These are phyloP conservation scores for Auriscalpium orientale DNA, from an alignment of 768 basidiomycete species.

Conservation along the genomic window DNA sequence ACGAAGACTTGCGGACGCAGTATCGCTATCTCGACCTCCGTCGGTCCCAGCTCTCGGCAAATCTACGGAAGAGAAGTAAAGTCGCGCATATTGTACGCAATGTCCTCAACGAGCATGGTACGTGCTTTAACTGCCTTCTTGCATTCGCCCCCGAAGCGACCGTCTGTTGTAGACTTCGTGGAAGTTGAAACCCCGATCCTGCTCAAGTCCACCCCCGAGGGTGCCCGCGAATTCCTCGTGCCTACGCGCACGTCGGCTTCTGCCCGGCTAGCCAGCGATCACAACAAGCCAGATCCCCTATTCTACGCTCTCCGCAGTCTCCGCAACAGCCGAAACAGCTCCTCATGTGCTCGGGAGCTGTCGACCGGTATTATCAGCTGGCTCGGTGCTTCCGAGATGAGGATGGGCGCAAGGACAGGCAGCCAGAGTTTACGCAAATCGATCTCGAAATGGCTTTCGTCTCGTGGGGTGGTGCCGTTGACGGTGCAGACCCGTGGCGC, in stretches of 20 bases:
- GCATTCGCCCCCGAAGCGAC: constrained; percentile 8
- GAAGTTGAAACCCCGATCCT: constrained; percentile 93
- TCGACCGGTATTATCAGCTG: constrained; percentile 90
- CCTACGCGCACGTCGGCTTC: constrained; percentile 9
- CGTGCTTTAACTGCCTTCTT: constrained; percentile 16
- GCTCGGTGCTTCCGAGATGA: constrained; percentile 96
- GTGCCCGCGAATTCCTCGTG: constrained; percentile 67
- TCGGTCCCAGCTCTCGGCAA: constrained; percentile 60
- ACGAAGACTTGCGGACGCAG: constrained; percentile 78
- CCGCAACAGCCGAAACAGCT: constrained; percentile 96
- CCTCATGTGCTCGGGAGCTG: constrained; percentile 79
- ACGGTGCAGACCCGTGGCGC: constrained; percentile 46
- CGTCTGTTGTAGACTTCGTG: constrained; percentile 56
- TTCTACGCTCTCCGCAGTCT: constrained; percentile 90
- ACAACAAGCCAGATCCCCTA: constrained; percentile 26
- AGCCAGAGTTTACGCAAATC: constrained; percentile 95
- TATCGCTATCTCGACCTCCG: constrained; percentile 89
- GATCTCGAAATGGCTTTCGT: constrained; percentile 97
- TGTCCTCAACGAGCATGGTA: constrained; percentile 68
- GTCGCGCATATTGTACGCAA: constrained; percentile 76
- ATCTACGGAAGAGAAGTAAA: constrained; percentile 73
- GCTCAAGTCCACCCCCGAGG: constrained; percentile 88
- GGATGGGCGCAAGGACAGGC: constrained; percentile 88
- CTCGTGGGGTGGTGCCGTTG: constrained; percentile 52
- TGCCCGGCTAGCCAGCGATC: constrained; percentile 19